Percentiles rank a stretch among this genome's conserved stretches.
These are phyloP conservation scores for Chlorociboria aeruginascens DNA, from an alignment of 495 filamentous ascomycete species.

Conservation along the genomic window DNA sequence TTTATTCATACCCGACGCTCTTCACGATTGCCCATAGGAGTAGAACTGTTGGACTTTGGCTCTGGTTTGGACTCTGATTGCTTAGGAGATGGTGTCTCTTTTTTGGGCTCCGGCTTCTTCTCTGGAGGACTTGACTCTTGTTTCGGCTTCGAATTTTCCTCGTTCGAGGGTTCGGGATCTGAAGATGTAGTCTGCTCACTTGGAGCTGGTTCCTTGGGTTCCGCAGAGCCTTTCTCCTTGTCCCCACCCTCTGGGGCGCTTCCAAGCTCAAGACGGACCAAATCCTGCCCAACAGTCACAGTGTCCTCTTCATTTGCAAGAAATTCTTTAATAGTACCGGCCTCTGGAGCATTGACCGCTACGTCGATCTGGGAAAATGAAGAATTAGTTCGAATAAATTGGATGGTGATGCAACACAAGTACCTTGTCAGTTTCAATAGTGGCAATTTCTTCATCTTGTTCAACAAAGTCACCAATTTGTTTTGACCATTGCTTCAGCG, in stretches of 20 bases:
- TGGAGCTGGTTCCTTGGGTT: conserved; percentile 49
- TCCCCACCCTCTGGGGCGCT: conserved; percentile 40
- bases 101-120: conserved; percentile 20
- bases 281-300: conserved; percentile 85
- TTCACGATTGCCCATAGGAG: conserved; percentile 59
- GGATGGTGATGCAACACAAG: conserved; percentile 1
- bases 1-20: conserved; percentile 60
- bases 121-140: conserved; percentile 8
- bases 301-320: conserved; percentile 93
- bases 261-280: conserved; percentile 74
- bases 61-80: conserved; percentile 31
- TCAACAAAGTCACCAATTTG: conserved; percentile 91
- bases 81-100: conserved; percentile 32
- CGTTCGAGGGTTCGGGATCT: conserved; percentile 42
- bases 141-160: conserved; percentile 24
- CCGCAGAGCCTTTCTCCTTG: conserved; percentile 37
- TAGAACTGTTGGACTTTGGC: conserved; percentile 25
- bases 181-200: conserved; percentile 41
- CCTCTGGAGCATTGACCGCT: conserved; percentile 66
- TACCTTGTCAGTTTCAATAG: conserved; percentile 99
- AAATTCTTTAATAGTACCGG: conserved; percentile 85
- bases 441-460: conserved; percentile 94
- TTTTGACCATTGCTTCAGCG: conserved; percentile 91
- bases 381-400: conserved; percentile 1
- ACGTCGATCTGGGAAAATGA: conserved; percentile 10